phyloP scores from a whole-genome alignment of 768 basidiomycete genomes.

The Mycena haematopus region DNA sequence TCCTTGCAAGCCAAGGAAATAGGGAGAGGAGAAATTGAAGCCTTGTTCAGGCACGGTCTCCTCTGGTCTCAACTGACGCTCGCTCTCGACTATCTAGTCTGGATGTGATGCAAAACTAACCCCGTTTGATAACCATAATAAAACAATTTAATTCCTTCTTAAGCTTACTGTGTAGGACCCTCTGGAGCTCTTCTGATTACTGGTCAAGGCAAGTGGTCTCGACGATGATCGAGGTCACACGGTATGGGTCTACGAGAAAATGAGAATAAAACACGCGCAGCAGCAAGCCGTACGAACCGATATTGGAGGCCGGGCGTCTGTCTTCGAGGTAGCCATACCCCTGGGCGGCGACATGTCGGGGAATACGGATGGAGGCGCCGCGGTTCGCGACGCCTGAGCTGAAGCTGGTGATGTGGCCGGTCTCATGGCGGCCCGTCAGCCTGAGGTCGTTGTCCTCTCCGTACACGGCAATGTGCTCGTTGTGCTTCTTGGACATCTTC shows the following conservation, averaged over 20 bases:
- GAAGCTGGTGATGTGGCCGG: constrained; percentile 90
- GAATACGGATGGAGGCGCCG: constrained; percentile 96
- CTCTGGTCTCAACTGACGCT: no score
- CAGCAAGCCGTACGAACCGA: constrained; percentile 61
- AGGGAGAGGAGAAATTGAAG: no score
- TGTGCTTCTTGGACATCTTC: constrained; percentile 89
- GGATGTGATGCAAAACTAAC: no score
- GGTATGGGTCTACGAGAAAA: constrained; percentile 81
- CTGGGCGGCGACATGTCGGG: constrained; percentile 89
- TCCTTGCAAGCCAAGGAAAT: no score
- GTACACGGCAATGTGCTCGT: constrained; percentile 96
- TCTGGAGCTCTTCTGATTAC: constrained; percentile 38
- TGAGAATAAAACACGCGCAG: constrained; percentile 4
- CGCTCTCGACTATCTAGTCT: no score
- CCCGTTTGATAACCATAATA: neutral
- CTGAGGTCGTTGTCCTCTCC: constrained; percentile 98
- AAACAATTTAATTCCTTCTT: neutral
- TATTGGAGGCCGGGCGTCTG: constrained; percentile 97
- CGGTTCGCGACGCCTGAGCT: constrained; percentile 97
- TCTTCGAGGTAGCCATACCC: constrained; percentile 97
- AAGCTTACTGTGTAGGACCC: neutral
- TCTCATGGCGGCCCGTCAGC: constrained; percentile 97
- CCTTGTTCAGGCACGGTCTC: no score
- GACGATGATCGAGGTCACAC: constrained; percentile 87
- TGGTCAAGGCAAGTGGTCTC: constrained; percentile 83